Evolutionary conservation across 2,329 filamentous ascomycete genomes (phyloP), one percentile per base, ranked within the genome.

Genomic region (Alternaria incomplexa): DNA sequence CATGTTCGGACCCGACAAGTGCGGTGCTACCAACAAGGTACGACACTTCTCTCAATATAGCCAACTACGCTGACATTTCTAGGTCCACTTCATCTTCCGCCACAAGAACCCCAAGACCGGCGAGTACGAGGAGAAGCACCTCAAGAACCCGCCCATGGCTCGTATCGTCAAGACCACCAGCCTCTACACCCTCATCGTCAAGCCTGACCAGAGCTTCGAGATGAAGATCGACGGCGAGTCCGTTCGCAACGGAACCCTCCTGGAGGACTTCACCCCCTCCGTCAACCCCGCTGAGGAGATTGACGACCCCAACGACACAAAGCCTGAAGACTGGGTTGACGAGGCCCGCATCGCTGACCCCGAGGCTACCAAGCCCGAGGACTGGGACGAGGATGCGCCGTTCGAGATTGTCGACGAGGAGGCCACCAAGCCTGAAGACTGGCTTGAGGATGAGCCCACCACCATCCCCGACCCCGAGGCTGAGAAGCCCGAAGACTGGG

Each of bases 91-190:
- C 86, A 99, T 99, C 83, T 97, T 99, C 90, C 96, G 96, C 85
- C 96, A 99, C 91, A 99, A 98, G 92, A 99, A 98, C 89, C 96
- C 96, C 80, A 97, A 97, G 92, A 97, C 93, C 50, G 95, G 95
- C 85, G 93, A 97, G 84, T 99, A 99, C 79, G 95, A 99, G 88
- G 96, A 99, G 92, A 99, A 99, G 91, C 96, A 99, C 85, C 88
- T 99, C 69, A 89, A 88, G 80, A 88, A 87, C 75, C 91, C 95
- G 69, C 94, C 96, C 65, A 87, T 90, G 63, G 94, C 94, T 79
- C 91, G 90, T 81, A 96, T 97, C 77, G 87, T 90, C 85, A 98
- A 97, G 90, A 91, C 93, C 68, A 92, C 92, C 67, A 91, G 95
- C 82, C 91, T 99, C 67, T 99, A 99, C 88, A 98, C 96, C 65